phyloP scores from a whole-genome alignment of 192 early-diverging fungal genomes.

The Paraglomus brasilianum region DNA sequence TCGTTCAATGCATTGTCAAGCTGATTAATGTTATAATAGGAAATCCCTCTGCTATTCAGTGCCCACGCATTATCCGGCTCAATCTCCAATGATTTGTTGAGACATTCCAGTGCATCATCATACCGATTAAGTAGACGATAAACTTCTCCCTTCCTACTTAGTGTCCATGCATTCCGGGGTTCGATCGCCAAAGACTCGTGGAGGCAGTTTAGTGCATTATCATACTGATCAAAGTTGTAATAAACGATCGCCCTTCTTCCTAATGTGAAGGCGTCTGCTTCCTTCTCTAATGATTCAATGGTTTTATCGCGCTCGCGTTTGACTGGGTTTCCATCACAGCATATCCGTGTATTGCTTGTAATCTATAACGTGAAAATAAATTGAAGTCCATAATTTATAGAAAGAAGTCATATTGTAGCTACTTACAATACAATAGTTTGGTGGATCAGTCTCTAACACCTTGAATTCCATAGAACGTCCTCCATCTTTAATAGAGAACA shows the following conservation, averaged over 20 bases:
- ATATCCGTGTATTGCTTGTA: slow-evolving; percentile 95
- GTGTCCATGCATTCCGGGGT: not conserved
- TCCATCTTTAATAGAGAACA: slow-evolving; percentile 72
- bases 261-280: not conserved
- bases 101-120: not conserved
- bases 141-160: slow-evolving; percentile 6
- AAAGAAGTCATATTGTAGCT: not conserved
- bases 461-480: slow-evolving; percentile 90
- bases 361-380: slow-evolving; percentile 55
- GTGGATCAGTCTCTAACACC: slow-evolving; percentile 77
- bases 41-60: not conserved
- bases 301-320: slow-evolving; percentile 98
- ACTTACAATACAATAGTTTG: slow-evolving; percentile 82
- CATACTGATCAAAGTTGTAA: not conserved
- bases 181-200: not conserved
- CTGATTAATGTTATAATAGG: not conserved
- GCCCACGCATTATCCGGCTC: slow-evolving; percentile 14
- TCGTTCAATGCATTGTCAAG: slow-evolving; percentile 12
- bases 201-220: slow-evolving; percentile 17
- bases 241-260: slow-evolving; percentile 16
- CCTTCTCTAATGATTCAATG: not conserved
- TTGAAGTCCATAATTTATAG: not conserved
- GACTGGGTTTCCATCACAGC: slow-evolving; percentile 98
- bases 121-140: not conserved
- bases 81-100: slow-evolving; percentile 1